phyloP scores from a whole-genome alignment of 805 yeast species.

The Spathaspora gorwiae region DNA sequence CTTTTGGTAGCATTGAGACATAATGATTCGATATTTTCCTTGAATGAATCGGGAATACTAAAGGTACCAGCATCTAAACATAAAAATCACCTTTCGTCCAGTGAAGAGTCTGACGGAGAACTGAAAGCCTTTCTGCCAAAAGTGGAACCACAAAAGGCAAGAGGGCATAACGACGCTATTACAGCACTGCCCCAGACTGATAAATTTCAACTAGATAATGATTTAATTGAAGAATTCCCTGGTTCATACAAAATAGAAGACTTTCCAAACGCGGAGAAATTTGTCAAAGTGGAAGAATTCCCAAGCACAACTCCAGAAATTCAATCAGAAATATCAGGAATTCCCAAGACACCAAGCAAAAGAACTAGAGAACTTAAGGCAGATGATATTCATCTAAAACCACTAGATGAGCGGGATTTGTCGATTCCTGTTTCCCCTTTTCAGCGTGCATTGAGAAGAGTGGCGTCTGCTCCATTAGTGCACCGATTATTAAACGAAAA shows the following conservation, averaged over 20 bases:
- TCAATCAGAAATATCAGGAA: too few relatives aligned
- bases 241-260: too few relatives aligned
- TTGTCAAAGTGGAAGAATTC: neutral
- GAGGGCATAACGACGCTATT: neutral
- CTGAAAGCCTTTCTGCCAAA: too few relatives aligned
- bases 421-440: slow-evolving; percentile 11
- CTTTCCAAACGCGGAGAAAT: neutral
- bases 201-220: too few relatives aligned
- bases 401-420: slow-evolving; percentile 1
- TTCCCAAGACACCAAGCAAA: slow-evolving; percentile 22
- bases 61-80: slow-evolving; percentile 15
- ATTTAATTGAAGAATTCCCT: too few relatives aligned
- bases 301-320: neutral
- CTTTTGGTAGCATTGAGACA: slow-evolving; percentile 36
- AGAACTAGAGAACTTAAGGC: slow-evolving; percentile 12
- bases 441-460: slow-evolving; percentile 52
- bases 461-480: slow-evolving; percentile 79
- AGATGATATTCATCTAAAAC: slow-evolving; percentile 13
- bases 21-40: slow-evolving; percentile 30
- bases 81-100: neutral
- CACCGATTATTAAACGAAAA: slow-evolving; percentile 26
- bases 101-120: neutral
- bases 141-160: neutral
- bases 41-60: slow-evolving; percentile 16
- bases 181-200: too few relatives aligned